Percentiles rank a stretch among this genome's conserved stretches.
Evolutionary conservation across 2,329 filamentous ascomycete species (phyloP).

Genomic region (Domatiomyces catenatus): DNA sequence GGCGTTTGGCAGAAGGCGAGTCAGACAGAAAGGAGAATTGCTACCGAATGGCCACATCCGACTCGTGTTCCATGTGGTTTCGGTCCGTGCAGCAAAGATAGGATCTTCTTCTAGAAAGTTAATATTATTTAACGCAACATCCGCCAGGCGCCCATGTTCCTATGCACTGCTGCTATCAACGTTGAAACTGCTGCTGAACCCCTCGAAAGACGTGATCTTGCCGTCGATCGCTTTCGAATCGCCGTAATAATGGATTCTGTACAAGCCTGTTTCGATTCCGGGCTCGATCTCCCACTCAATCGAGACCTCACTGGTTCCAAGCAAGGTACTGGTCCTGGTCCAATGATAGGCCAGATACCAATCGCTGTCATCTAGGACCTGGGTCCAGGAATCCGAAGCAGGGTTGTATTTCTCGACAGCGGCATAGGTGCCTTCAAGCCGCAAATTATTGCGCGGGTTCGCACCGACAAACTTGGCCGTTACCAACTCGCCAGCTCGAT

Average conservation of each 20-base stretch:
- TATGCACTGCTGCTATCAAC: constrained; percentile 15
- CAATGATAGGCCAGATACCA: constrained; percentile 75
- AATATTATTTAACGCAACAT: background rate
- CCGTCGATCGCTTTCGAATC: constrained; percentile 56
- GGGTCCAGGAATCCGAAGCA: constrained; percentile 41
- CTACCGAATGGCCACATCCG: background rate
- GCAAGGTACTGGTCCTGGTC: constrained; percentile 52
- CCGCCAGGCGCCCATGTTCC: background rate
- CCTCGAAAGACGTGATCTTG: constrained; percentile 52
- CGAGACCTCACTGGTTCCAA: constrained; percentile 63
- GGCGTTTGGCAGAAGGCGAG: background rate
- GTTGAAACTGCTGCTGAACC: constrained; percentile 39
- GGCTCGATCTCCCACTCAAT: constrained; percentile 64
- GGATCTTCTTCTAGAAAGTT: background rate
- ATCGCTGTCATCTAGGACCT: constrained; percentile 57
- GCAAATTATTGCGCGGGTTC: constrained; percentile 78
- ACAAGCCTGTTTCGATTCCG: constrained; percentile 42
- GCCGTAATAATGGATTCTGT: constrained; percentile 70
- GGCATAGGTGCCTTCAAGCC: constrained; percentile 61
- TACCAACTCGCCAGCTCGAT: constrained; percentile 46
- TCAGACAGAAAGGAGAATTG: background rate
- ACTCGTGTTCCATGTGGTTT: background rate
- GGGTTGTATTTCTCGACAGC: constrained; percentile 51
- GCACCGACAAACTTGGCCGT: constrained; percentile 64
- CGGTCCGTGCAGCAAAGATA: background rate